Evolutionary conservation across 1,139 yeast species (phyloP), one percentile per base, ranked within the genome.

Genomic region (Suhomyces yuchorum): DNA sequence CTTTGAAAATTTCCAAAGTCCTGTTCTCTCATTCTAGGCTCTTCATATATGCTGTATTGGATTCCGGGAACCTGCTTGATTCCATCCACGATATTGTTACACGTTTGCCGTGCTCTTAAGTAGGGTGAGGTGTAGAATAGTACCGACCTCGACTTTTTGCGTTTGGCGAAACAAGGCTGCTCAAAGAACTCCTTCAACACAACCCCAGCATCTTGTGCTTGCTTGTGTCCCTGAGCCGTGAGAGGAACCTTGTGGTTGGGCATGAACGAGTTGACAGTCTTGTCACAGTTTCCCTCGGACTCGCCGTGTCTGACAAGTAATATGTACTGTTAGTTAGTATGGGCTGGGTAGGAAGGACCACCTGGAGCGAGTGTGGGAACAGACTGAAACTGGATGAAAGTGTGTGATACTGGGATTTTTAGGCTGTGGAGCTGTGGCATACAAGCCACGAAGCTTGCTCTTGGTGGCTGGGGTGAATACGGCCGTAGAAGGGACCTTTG

Each of bases 1-100:
- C 85, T 80, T 67, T 91, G 97, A 66, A 89, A 90, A 62, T 91
- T 91, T 19, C 97, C 97, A 62, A 91, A 91, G 66, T 91, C 97
- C 65, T 91, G 97, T 63, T 91, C 97, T 55, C 97, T 75, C 81
- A 91, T 81, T 46, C 97, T 69, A 3, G 97, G 96, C 59, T 91
- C 97, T 62, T 91, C 97, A 55, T 81, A 77, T 8, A 88, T 80
- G 39, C 73, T 67, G 56, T 81, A 83, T 2, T 71, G 62, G 1
- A 81, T 72, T 34, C 76, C 81, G 2, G 73, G 67, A 18, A 78
- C 63, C 46, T 70, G 81, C 46, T 80, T 76, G 38, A 89, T 72
- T 1, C 84, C 88, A 37, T 79, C 75, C 3, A 86, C 63, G 8
- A 90, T 78, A 22, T 85, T 84, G 46, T 84, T 78, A 40, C 93